Percentiles rank a stretch among this genome's conserved stretches.
phyloP scores from a whole-genome alignment of 176 grass and related monocot species.

The Urochloa ruziziensis region DNA sequence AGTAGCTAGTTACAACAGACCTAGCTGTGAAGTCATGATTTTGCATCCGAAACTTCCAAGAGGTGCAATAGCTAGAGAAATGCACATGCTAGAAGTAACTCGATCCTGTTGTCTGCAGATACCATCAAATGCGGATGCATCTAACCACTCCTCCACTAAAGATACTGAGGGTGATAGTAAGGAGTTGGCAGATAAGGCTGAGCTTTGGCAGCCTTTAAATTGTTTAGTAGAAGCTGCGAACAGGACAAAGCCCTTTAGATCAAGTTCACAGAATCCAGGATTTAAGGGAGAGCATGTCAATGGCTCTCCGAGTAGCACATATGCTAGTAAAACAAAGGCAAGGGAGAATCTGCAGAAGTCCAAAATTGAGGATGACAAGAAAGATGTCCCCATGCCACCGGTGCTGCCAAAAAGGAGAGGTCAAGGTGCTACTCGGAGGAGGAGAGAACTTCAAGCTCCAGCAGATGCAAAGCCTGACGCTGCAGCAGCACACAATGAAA shows the following conservation, averaged over 20 bases:
- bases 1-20: neutral
- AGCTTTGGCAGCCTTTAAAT: slow-evolving; percentile 84
- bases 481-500: slow-evolving; percentile 33
- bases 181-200: slow-evolving; percentile 48
- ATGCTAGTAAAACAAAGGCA: slow-evolving; percentile 41
- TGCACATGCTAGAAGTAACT: slow-evolving; percentile 1
- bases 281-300: slow-evolving; percentile 54
- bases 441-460: slow-evolving; percentile 36
- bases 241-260: slow-evolving; percentile 64
- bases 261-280: slow-evolving; percentile 47
- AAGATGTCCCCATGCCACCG: slow-evolving; percentile 38
- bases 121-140: slow-evolving; percentile 52
- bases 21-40: slow-evolving; percentile 12
- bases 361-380: slow-evolving; percentile 56
- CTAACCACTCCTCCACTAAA: slow-evolving; percentile 47
- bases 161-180: slow-evolving; percentile 38
- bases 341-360: slow-evolving; percentile 49
- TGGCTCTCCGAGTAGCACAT: slow-evolving; percentile 34
- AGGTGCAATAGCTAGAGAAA: slow-evolving; percentile 21
- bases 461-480: slow-evolving; percentile 27
- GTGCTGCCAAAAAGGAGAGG: slow-evolving; percentile 36
- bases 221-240: slow-evolving; percentile 80
- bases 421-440: slow-evolving; percentile 41
- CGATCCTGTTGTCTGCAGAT: slow-evolving; percentile 42
- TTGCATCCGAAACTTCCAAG: neutral